Evolutionary conservation across 2,329 filamentous ascomycete species (phyloP).

Genomic region (Paramyrothecium roridum): DNA sequence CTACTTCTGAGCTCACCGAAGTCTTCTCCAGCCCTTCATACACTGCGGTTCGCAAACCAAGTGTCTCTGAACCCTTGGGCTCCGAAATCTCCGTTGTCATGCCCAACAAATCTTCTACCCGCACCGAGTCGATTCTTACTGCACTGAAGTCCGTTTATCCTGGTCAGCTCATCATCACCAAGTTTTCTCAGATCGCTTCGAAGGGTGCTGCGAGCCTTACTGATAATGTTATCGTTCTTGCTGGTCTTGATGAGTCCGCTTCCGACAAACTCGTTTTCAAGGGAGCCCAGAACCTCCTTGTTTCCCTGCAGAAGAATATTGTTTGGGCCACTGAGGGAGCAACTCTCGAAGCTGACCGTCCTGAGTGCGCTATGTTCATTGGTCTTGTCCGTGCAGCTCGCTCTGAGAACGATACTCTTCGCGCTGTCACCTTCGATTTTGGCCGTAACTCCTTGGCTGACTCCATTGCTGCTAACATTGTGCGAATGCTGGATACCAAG

Average conservation of each 20-base stretch:
- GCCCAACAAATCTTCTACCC: conserved; percentile 9
- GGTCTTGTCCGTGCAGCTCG: conserved; percentile 11
- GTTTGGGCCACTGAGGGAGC: conserved; percentile 12
- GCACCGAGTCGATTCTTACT: conserved; percentile 8
- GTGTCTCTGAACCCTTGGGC: not conserved
- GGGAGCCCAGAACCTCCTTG: conserved; percentile 14
- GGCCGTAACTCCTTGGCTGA: conserved; percentile 3
- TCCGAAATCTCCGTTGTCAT: conserved; percentile 12
- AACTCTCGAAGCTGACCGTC: conserved; percentile 7
- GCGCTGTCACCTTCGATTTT: conserved; percentile 12
- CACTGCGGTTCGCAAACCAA: conserved; percentile 9
- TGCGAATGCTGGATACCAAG: conserved; percentile 11
- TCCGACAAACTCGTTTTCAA: conserved; percentile 11
- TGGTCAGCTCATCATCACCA: conserved; percentile 8
- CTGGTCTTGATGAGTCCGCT: conserved; percentile 13
- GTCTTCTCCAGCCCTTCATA: conserved; percentile 8
- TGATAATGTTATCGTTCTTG: conserved; percentile 14
- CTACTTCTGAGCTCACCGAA: conserved; percentile 6
- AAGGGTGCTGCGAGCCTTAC: conserved; percentile 3
- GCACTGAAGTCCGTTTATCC: conserved; percentile 7
- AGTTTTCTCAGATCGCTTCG: conserved; percentile 10
- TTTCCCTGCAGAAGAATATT: conserved; percentile 13
- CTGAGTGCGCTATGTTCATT: conserved; percentile 12
- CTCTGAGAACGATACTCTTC: conserved; percentile 11
- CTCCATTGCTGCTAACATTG: conserved; percentile 8